A percentile compares a stretch with the other conserved stretches of the same genome.
Evolutionary conservation across 169 alveolate genomes (phyloP).

Genomic region (Eimeria praecox): DNA sequence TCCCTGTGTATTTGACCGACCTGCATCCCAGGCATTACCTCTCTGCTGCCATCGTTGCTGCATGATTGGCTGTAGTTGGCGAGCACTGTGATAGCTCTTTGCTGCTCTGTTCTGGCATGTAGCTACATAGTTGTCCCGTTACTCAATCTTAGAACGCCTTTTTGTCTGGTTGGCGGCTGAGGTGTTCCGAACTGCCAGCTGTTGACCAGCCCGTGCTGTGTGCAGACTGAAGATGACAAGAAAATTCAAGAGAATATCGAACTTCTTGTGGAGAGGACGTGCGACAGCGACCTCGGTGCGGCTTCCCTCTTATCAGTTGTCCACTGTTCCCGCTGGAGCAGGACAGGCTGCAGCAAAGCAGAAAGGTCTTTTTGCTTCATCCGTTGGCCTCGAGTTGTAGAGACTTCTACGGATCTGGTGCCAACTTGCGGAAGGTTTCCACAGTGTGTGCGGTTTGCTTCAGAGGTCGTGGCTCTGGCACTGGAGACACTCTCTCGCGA

Average conservation of each 20-base stretch:
- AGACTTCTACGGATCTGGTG: no score
- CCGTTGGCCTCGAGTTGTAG: neutral
- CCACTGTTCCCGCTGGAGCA: neutral
- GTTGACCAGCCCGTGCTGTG: neutral
- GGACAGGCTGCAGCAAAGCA: neutral
- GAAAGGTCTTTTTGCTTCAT: neutral
- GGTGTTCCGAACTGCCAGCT: neutral
- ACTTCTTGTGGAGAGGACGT: constrained; percentile 79
- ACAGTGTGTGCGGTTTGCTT: neutral
- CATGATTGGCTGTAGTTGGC: neutral
- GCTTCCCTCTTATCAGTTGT: neutral
- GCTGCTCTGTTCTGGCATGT: neutral
- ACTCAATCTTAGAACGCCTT: neutral
- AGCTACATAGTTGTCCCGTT: neutral
- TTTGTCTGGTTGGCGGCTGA: neutral
- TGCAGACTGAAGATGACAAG: constrained; percentile 82
- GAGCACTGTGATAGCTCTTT: neutral
- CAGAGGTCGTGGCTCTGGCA: constrained; percentile 82
- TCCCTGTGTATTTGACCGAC: neutral
- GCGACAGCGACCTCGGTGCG: constrained; percentile 80
- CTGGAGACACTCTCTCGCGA: constrained; percentile 82
- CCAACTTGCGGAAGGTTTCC: neutral
- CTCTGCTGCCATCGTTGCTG: neutral
- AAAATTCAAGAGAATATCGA: constrained; percentile 79
- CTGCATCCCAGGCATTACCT: neutral